A percentile compares a stretch with the other conserved stretches of the same genome.
Conservation (phyloP, 192 early-diverging fungal species). For the Backusella sp. region DNA sequence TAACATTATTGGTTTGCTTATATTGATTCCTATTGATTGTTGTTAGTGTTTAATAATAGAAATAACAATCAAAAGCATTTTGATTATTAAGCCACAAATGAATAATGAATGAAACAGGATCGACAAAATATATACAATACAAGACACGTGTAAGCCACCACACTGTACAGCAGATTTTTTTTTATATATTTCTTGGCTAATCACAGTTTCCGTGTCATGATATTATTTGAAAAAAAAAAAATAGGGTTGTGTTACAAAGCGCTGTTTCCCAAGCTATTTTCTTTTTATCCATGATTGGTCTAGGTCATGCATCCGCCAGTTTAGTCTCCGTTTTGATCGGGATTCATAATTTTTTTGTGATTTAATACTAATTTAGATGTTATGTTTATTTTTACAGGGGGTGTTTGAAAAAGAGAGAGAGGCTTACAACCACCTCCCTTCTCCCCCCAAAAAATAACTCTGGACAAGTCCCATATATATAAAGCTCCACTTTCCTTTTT, state of each 20-base stretch:
- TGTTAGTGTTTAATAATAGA: background rate
- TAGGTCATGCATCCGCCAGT: background rate
- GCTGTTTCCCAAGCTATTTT: background rate
- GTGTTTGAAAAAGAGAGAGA: background rate
- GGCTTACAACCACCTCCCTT: background rate
- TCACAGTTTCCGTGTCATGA: background rate
- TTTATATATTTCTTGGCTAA: background rate
- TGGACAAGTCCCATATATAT: background rate
- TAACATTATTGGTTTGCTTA: background rate
- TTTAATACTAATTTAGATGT: constrained; percentile 1
- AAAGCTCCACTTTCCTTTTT: background rate
- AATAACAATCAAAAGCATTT: background rate
- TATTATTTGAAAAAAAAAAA: background rate
- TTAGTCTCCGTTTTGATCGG: background rate
- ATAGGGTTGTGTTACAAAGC: background rate
- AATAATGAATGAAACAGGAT: background rate
- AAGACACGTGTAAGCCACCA: background rate
- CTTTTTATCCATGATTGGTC: background rate
- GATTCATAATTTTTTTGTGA: background rate
- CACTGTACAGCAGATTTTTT: background rate
- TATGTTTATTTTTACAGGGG: background rate
- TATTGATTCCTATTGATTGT: background rate
- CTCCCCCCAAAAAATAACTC: background rate
- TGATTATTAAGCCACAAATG: background rate
- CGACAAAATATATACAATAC: background rate